Conservation (phyloP, 306 rosid genomes). For the Cicer yamashitae region DNA sequence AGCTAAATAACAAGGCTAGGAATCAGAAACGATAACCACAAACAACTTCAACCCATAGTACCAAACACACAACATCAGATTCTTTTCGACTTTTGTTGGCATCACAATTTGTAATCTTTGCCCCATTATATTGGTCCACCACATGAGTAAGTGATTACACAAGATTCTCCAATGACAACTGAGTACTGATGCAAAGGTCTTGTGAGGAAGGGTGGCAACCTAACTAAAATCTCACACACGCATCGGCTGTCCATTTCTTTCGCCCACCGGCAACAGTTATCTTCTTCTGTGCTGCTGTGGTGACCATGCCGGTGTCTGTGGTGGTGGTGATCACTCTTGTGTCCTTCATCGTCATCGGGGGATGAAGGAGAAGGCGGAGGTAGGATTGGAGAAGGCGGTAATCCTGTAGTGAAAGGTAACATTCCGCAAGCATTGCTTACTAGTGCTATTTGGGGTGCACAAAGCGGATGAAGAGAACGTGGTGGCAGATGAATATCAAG, state of each 20-base stretch:
- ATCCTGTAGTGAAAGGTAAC: conserved; percentile 50
- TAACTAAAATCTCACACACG: conserved; percentile 59
- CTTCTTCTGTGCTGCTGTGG: conserved; percentile 40
- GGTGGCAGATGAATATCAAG: conserved; percentile 23
- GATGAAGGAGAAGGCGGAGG: conserved; percentile 5
- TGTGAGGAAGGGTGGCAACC: conserved; percentile 61
- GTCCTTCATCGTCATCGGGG: not conserved
- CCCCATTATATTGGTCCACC: conserved; percentile 56
- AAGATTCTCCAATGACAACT: conserved; percentile 55
- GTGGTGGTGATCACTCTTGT: conserved; percentile 19
- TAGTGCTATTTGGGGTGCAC: conserved; percentile 71
- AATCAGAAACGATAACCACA: conserved; percentile 37
- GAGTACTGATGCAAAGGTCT: conserved; percentile 69
- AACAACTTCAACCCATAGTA: conserved; percentile 37
- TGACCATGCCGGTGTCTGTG: not conserved
- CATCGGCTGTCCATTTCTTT: conserved; percentile 71
- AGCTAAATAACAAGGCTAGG: conserved; percentile 21
- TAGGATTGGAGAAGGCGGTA: conserved; percentile 35
- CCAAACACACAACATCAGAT: conserved; percentile 20
- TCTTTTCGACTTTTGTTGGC: conserved; percentile 29
- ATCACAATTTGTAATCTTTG: not conserved
- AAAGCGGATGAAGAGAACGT: conserved; percentile 55
- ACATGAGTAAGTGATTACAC: conserved; percentile 64
- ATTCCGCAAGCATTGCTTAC: conserved; percentile 72
- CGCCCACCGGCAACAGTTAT: conserved; percentile 79